These are phyloP conservation scores for Gossypium ekmanianum DNA, from an alignment of 345 rosid genomes.

Conservation along the genomic window DNA sequence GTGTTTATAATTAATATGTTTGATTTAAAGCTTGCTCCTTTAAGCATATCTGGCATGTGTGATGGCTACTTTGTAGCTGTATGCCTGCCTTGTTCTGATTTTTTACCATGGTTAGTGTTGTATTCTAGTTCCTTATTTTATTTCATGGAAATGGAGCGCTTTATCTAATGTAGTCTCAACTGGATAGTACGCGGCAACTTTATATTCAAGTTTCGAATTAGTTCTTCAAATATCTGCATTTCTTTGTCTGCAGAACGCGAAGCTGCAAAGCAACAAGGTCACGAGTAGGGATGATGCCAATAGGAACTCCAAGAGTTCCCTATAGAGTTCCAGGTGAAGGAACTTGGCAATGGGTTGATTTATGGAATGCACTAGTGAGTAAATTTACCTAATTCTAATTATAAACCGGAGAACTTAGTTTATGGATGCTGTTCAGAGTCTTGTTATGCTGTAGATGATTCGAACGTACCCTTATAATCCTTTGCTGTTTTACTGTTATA, in stretches of 20 bases:
- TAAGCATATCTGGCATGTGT: background rate
- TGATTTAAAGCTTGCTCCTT: background rate
- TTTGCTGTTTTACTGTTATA: background rate
- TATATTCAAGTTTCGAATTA: conserved; percentile 4
- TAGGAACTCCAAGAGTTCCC: conserved; percentile 74
- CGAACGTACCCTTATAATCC: background rate
- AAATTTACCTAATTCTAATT: conserved; percentile 5
- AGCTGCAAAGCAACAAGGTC: conserved; percentile 47
- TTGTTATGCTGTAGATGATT: background rate
- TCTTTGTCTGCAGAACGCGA: conserved; percentile 30
- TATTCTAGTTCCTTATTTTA: background rate
- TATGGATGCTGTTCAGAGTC: background rate
- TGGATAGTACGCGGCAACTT: background rate
- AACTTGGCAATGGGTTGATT: conserved; percentile 87
- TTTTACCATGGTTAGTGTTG: background rate
- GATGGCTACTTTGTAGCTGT: background rate
- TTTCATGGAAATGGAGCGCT: background rate
- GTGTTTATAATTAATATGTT: background rate
- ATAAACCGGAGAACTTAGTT: background rate
- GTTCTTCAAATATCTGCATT: conserved; percentile 5
- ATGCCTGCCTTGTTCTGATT: background rate
- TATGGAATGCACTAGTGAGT: conserved; percentile 89
- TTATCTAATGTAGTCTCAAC: background rate
- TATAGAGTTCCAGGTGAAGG: conserved; percentile 72
- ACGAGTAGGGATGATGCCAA: conserved; percentile 70